A percentile compares a stretch with the other conserved stretches of the same genome.
phyloP scores from a whole-genome alignment of 208 protist species.

The Angomonas deanei region DNA sequence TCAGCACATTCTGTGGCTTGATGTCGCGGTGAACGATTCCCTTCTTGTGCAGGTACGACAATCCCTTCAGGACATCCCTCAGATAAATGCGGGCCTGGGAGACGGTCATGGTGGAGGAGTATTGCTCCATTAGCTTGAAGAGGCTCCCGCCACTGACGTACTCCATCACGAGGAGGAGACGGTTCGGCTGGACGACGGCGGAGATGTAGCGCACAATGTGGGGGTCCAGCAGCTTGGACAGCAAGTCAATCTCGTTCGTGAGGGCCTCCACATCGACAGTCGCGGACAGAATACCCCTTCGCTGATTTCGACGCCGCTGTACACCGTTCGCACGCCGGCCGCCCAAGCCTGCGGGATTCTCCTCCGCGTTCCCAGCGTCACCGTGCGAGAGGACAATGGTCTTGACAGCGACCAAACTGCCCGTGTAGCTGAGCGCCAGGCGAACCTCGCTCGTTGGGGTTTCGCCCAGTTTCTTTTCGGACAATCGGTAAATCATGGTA shows the following conservation, averaged over 20 bases:
- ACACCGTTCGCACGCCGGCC: neutral
- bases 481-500: constrained; percentile 42
- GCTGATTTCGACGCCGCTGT: constrained; percentile 9
- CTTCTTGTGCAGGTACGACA: constrained; percentile 73
- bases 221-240: constrained; percentile 68
- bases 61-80: constrained; percentile 49
- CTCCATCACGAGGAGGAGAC: constrained; percentile 75
- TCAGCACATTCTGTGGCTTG: constrained; percentile 80
- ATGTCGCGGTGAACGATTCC: constrained; percentile 51
- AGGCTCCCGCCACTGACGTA: constrained; percentile 78
- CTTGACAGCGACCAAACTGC: constrained; percentile 64
- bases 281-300: constrained; percentile 24
- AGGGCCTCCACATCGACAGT: constrained; percentile 29
- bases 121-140: constrained; percentile 30
- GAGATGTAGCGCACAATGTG: constrained; percentile 94
- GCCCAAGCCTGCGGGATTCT: neutral
- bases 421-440: constrained; percentile 50
- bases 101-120: constrained; percentile 25
- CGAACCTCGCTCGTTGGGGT: constrained; percentile 43
- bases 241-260: constrained; percentile 52
- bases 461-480: constrained; percentile 28
- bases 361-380: neutral
- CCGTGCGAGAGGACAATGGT: constrained; percentile 23
- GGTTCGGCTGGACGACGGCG: constrained; percentile 33
- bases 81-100: constrained; percentile 36